These are phyloP conservation scores for Physaria fendleri DNA, from an alignment of 345 rosid species.

Conservation along the genomic window DNA sequence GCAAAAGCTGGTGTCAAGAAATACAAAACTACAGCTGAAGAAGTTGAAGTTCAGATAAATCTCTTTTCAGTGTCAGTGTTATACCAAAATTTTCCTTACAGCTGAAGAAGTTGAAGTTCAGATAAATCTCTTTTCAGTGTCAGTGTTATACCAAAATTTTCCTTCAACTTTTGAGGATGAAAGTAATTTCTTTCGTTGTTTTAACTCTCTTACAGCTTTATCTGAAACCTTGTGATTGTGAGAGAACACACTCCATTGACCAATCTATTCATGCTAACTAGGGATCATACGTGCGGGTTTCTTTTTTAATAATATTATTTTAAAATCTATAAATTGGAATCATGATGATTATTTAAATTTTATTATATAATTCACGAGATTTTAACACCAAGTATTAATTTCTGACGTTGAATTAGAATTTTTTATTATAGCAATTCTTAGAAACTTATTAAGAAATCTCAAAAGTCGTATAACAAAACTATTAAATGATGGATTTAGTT, in stretches of 20 bases:
- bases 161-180: neutral
- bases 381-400: no score
- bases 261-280: conserved; percentile 72
- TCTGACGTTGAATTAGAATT: no score
- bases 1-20: conserved; percentile 83
- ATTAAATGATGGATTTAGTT: no score
- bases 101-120: no score
- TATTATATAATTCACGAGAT: no score
- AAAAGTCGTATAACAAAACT: no score
- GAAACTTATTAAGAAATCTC: no score
- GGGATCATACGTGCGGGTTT: no score
- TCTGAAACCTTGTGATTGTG: conserved; percentile 82
- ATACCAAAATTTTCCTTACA: neutral
- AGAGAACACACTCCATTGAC: conserved; percentile 73
- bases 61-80: neutral
- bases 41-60: conserved; percentile 71
- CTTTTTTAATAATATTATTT: no score
- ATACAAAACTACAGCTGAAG: conserved; percentile 89
- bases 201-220: conserved; percentile 46
- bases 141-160: neutral
- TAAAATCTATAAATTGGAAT: no score
- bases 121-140: neutral
- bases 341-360: no score
- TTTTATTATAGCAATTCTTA: no score
- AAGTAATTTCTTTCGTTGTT: neutral